Evolutionary conservation across 2,329 filamentous ascomycete genomes (phyloP), one percentile per base, ranked within the genome.

Genomic region (Teratosphaeria pseudoeucalypti): DNA sequence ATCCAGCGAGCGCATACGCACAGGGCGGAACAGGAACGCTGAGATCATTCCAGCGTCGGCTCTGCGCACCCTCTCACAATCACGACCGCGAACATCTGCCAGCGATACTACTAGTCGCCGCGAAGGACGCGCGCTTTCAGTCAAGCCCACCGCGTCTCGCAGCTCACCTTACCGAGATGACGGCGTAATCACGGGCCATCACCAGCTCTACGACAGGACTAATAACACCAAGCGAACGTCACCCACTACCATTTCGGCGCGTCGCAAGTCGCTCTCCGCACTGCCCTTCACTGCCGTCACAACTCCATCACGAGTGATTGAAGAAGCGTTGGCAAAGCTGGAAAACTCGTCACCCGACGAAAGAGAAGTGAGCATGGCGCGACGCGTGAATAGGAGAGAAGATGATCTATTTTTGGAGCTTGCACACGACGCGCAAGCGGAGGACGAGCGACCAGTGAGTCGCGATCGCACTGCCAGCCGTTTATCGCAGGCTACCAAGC

Each of bases 401-500:
- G 59, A 58, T 16, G 63, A 64, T 39, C 34, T 63, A 57, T 64
- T 64, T 55, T 54, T 64, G 26, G 62, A 64, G 55, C 52, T 64
- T 12, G 63, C 63, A 29, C 60, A 64, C 6, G 61, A 64, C 56
- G 43, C 55, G 11, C 52, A 43, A 14, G 32, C 23, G 34, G 52
- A 54, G 10, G 55, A 57, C 5, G 37, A 52, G 23, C 5, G 32
- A 12, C 58, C 62, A 37, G 23, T 39, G 2, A 55, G 52, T 37
- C 29, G 57, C n/a, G 55, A 61, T 4, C 57, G 57, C 49, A 53
- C 54, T 11, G 23, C 55, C 3, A 62, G 59, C 43, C 55, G 61
- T 3, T 34, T 63, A 14, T 84, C 85, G 2, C 73, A 87, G 56
- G 82, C 80, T 10, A 78, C 78, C 7, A 77, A 65, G 55, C 64